A percentile compares a stretch with the other conserved stretches of the same genome.
phyloP scores from a whole-genome alignment of 2,329 filamentous ascomycete genomes.

The Didymella lethalis region DNA sequence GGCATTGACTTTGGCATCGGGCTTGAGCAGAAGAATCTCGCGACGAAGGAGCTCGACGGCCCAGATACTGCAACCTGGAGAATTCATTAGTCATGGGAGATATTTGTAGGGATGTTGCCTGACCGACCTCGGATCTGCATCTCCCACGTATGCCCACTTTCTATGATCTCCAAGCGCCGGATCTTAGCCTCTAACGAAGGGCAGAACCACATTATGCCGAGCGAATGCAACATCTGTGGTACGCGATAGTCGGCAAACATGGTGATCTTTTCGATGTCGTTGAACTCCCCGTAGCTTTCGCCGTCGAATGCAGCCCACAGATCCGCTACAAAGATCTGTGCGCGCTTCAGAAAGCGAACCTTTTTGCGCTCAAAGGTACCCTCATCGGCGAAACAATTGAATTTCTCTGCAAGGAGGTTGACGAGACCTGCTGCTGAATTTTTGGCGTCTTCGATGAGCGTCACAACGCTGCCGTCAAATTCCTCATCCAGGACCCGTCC shows the following conservation, averaged over 20 bases:
- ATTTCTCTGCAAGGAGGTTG: constrained; percentile 82
- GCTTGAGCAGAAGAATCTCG: constrained; percentile 78
- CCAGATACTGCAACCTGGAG: constrained; percentile 91
- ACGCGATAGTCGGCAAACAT: constrained; percentile 99
- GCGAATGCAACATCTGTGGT: constrained; percentile 85
- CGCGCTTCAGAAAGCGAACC: constrained; percentile 88
- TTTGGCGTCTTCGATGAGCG: constrained; percentile 76
- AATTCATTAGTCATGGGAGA: background rate
- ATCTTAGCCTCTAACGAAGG: constrained; percentile 79
- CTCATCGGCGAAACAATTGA: constrained; percentile 86
- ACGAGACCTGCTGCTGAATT: constrained; percentile 84
- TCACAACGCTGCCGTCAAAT: constrained; percentile 76
- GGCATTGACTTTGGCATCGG: constrained; percentile 77
- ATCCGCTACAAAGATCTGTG: constrained; percentile 95
- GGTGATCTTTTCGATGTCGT: constrained; percentile 93
- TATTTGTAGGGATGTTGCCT: constrained; percentile 26
- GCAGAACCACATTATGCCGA: constrained; percentile 85
- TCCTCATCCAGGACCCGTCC: constrained; percentile 80
- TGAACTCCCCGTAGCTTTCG: constrained; percentile 77
- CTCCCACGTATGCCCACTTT: constrained; percentile 79
- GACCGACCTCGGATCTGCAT: constrained; percentile 78
- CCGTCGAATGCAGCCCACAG: constrained; percentile 96
- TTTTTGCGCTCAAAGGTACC: constrained; percentile 74
- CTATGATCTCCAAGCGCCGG: constrained; percentile 68
- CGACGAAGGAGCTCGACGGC: constrained; percentile 86